Conservation (phyloP, 805 yeast species). For the Spathaspora arborariae region DNA sequence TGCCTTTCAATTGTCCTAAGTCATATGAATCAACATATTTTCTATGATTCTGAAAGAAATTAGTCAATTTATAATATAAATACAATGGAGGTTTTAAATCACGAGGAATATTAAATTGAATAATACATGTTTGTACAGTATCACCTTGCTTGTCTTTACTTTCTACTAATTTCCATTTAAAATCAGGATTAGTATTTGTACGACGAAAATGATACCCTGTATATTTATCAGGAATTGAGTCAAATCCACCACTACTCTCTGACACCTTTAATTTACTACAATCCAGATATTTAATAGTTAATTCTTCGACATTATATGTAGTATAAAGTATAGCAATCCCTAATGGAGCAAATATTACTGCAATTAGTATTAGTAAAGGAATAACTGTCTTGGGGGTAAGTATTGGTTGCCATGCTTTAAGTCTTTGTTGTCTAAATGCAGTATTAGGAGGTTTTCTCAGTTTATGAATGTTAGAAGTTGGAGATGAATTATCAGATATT, state of each 20-base stretch:
- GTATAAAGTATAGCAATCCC: constrained; percentile 82
- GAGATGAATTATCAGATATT: constrained; percentile 2
- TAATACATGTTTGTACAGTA: constrained; percentile 47
- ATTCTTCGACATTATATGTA: constrained; percentile 72
- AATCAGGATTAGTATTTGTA: constrained; percentile 36
- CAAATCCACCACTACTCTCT: constrained; percentile 32
- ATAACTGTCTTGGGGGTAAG: constrained; percentile 88
- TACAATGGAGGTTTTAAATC: constrained; percentile 69
- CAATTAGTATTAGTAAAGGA: constrained; percentile 71
- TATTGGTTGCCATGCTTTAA: constrained; percentile 80
- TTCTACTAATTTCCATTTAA: constrained; percentile 59
- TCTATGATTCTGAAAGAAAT: constrained; percentile 92
- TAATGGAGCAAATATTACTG: constrained; percentile 81
- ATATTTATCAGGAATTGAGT: constrained; percentile 57
- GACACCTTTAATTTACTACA: constrained; percentile 41
- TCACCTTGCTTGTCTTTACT: constrained; percentile 34
- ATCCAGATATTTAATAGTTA: constrained; percentile 70
- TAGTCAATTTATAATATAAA: constrained; percentile 81
- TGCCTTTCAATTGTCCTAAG: constrained; percentile 75
- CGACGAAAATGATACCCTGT: constrained; percentile 59
- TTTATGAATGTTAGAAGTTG: constrained; percentile 22
- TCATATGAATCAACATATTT: constrained; percentile 86
- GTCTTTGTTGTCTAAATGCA: constrained; percentile 73
- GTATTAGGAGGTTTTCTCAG: constrained; percentile 53
- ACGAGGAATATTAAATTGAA: constrained; percentile 70